Base-by-base conservation (phyloP, 805 yeast species). In the Kodamaea lidongshanica region DNA sequence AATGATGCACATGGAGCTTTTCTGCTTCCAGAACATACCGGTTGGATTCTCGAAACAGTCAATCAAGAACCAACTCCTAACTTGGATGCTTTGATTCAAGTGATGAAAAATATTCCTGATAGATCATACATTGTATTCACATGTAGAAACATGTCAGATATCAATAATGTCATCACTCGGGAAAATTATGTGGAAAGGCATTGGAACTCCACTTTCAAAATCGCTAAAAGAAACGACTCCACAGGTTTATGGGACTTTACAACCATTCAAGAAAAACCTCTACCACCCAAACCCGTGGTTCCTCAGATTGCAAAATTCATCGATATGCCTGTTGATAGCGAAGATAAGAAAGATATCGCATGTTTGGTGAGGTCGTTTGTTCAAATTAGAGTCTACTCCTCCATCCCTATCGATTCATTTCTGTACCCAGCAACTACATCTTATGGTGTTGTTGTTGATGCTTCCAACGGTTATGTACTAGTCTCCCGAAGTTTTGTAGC, bases 371-470 rank as follows among this genome's bases (percentile, higher is more conserved):
- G 76, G 40, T 74, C 87, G 12, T 75, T 88, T 48, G 94, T 85
- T 26, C 70, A 74, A 41, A 85, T 87, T 4, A 67, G 77, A 19
- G 62, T 80, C 6, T 59, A 68, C 7, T 58, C 77, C 27, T 88
- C 92, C 3, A 62, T 81, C 11, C 75, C 84, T 10, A 56, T 88
- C 33, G 96, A 87, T 50, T 82, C 94, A 3, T 76, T 69, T 52
- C 74, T 86, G 3, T 70, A 74, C 21, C 67, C 74, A 25, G 69
- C 73, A 30, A 69, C 72, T 29, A 69, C 69, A 32, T 79, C 82
- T 10, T 72, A 83, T 41, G 96, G 95, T 33, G 71, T 88, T 16
- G 77, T 88, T 2, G 65, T 88, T 19, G 95, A 88, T 53, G 79
- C 95, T 4, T 72, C 65, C 29, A 72, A 72, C 37, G 96, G 96